Conservation (phyloP, 345 rosid genomes). For the Eucalyptus marginata region DNA sequence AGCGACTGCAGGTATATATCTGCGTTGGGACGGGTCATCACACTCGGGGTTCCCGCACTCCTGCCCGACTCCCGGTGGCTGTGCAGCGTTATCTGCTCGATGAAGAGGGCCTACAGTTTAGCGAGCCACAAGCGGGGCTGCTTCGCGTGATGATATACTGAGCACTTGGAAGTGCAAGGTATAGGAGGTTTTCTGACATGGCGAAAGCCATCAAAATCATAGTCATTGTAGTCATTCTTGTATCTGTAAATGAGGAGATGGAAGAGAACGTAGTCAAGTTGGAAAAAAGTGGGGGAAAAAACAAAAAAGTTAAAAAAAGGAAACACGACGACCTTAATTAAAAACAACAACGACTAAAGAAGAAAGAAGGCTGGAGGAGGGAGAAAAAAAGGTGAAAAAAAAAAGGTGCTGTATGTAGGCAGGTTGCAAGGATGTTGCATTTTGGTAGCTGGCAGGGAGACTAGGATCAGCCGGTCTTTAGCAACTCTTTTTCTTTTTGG, state of each 20-base stretch:
- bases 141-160: slow-evolving; percentile 80
- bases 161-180: slow-evolving; percentile 11
- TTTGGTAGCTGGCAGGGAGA: slow-evolving; percentile 32
- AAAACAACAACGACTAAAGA: not conserved
- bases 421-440: not conserved
- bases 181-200: slow-evolving; percentile 29
- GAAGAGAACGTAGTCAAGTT: slow-evolving; percentile 24
- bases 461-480: not conserved
- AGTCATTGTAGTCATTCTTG: slow-evolving; percentile 27
- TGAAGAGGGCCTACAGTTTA: slow-evolving; percentile 80
- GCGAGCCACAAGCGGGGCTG: slow-evolving; percentile 93
- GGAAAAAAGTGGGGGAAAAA: not conserved
- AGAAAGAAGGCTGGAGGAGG: not conserved
- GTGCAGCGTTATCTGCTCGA: slow-evolving; percentile 85
- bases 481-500: slow-evolving; percentile 1
- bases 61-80: slow-evolving; percentile 86
- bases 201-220: slow-evolving; percentile 10
- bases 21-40: slow-evolving; percentile 98
- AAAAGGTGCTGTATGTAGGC: not conserved
- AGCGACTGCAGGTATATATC: slow-evolving; percentile 80
- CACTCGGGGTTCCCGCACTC: slow-evolving; percentile 84
- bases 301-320: not conserved
- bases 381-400: not conserved
- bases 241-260: slow-evolving; percentile 34
- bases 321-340: not conserved